Conservation (phyloP, 208 protist genomes). For the Endotrypanum monterogeii region DNA sequence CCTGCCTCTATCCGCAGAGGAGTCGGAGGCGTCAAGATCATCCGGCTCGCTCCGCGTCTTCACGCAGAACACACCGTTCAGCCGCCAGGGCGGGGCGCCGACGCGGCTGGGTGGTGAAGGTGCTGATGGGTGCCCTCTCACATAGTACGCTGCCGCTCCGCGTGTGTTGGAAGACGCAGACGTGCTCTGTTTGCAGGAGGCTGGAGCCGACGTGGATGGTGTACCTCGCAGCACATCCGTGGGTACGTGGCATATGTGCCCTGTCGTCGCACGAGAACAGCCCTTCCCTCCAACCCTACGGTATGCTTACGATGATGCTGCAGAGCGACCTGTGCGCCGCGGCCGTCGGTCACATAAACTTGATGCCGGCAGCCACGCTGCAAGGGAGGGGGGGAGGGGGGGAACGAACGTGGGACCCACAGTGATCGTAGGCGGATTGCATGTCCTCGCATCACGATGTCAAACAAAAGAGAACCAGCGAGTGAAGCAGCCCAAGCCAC, state of each 20-base stretch:
- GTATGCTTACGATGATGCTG: conserved; percentile 61
- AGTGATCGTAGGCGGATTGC: conserved; percentile 46
- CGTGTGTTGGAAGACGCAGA: conserved; percentile 43
- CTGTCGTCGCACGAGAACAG: conserved; percentile 36
- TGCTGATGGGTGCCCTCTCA: conserved; percentile 64
- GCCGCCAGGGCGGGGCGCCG: conserved; percentile 49
- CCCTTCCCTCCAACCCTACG: conserved; percentile 52
- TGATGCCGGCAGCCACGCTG: conserved; percentile 51
- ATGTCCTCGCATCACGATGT: conserved; percentile 54
- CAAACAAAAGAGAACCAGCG: conserved; percentile 52
- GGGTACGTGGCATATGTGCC: conserved; percentile 47
- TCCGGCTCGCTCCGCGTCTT: conserved; percentile 36
- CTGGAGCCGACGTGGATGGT: conserved; percentile 52
- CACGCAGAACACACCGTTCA: conserved; percentile 66
- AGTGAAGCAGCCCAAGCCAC: conserved; percentile 45
- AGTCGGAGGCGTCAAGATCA: conserved; percentile 1
- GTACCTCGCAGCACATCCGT: conserved; percentile 47
- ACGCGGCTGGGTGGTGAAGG: conserved; percentile 52
- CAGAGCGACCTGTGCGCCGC: conserved; percentile 27
- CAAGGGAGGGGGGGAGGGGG: too few relatives aligned
- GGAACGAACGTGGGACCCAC: conserved; percentile 30
- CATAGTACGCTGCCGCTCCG: conserved; percentile 50
- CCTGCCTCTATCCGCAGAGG: conserved; percentile 5
- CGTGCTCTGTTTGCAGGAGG: conserved; percentile 69
- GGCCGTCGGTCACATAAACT: conserved; percentile 40